A percentile compares a stretch with the other conserved stretches of the same genome.
Evolutionary conservation across 306 rosid species (phyloP).

Genomic region (Carpinus fangiana): DNA sequence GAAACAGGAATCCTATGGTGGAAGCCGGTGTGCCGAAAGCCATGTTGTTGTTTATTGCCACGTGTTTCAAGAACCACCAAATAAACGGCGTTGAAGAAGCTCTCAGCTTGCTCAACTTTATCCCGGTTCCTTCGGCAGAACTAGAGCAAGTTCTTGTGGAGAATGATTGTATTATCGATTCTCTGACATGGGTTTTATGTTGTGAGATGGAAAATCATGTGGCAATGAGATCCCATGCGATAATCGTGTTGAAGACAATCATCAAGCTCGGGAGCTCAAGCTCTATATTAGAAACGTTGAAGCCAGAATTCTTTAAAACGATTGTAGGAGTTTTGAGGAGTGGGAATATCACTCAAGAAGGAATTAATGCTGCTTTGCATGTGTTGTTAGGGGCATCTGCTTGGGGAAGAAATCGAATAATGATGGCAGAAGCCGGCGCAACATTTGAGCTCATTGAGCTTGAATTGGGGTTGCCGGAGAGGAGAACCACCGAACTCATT

Average conservation of each 20-base stretch:
- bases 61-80: constrained; percentile 23
- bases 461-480: constrained; percentile 37
- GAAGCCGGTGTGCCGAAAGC: constrained; percentile 49
- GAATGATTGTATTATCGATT: constrained; percentile 32
- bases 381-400: constrained; percentile 37
- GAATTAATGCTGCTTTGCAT: constrained; percentile 42
- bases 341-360: constrained; percentile 41
- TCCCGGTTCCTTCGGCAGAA: constrained; percentile 36
- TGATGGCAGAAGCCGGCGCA: constrained; percentile 44
- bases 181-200: constrained; percentile 49
- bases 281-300: constrained; percentile 26
- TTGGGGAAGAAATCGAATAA: constrained; percentile 39
- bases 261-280: constrained; percentile 23
- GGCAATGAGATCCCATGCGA: constrained; percentile 36
- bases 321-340: constrained; percentile 28
- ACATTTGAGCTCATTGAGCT: constrained; percentile 54
- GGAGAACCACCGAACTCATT: constrained; percentile 45
- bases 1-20: constrained; percentile 46
- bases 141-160: constrained; percentile 19
- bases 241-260: constrained; percentile 39
- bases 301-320: constrained; percentile 39
- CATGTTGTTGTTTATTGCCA: constrained; percentile 39
- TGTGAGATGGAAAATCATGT: constrained; percentile 20
- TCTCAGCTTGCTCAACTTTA: constrained; percentile 40
- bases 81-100: constrained; percentile 57